These are phyloP conservation scores for Fusarium lateritium DNA, from an alignment of 2,329 filamentous ascomycete genomes.

Conservation along the genomic window DNA sequence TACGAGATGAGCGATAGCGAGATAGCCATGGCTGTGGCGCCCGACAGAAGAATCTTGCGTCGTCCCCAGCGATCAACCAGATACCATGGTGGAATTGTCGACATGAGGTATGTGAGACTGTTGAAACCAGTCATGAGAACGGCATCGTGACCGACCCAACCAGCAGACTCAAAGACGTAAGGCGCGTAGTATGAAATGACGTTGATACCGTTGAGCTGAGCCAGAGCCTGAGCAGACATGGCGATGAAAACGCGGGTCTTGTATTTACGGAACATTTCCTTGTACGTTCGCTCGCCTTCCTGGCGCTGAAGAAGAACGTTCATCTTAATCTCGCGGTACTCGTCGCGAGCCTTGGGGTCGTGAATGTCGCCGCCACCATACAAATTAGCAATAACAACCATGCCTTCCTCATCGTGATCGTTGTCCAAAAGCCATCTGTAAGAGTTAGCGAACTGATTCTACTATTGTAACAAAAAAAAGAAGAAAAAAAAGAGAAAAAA, in stretches of 20 bases:
- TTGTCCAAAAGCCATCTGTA: constrained; percentile 95
- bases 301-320: constrained; percentile 92
- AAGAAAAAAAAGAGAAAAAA: no score
- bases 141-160: constrained; percentile 92
- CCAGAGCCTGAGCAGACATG: constrained; percentile 97
- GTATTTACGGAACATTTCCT: constrained; percentile 96
- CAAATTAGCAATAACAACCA: constrained; percentile 97
- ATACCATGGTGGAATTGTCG: constrained; percentile 97
- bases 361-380: constrained; percentile 97
- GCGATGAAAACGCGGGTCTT: constrained; percentile 94
- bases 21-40: constrained; percentile 89
- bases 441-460: constrained; percentile 47
- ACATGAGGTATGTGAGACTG: constrained; percentile 88
- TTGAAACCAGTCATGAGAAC: constrained; percentile 99
- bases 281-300: constrained; percentile 92
- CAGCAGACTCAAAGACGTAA: constrained; percentile 94
- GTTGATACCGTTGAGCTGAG: constrained; percentile 98
- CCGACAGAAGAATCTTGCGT: constrained; percentile 88
- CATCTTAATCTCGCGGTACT: constrained; percentile 99
- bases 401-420: constrained; percentile 97
- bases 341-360: constrained; percentile 90
- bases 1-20: constrained; percentile 93
- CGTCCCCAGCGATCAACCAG: constrained; percentile 94
- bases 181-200: constrained; percentile 99
- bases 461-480: constrained; percentile 11